These are phyloP conservation scores for Candida buenavistaensis DNA, from an alignment of 1,139 yeast species.

Conservation along the genomic window DNA sequence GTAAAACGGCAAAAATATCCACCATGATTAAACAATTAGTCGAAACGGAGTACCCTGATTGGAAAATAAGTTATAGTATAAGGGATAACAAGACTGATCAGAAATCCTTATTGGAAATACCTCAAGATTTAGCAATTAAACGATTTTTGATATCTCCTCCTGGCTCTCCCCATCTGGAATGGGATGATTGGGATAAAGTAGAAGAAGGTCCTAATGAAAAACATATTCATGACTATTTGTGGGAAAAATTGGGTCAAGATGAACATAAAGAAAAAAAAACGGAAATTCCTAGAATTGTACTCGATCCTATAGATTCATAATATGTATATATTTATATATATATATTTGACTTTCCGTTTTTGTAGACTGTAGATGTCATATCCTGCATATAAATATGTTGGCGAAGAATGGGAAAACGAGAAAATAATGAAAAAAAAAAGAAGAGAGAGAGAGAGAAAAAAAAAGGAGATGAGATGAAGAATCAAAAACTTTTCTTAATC, in stretches of 20 bases:
- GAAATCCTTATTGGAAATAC: constrained; percentile 39
- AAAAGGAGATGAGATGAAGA: constrained; percentile 7
- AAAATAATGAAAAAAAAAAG: no score
- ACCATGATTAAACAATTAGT: constrained; percentile 20
- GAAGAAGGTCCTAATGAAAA: constrained; percentile 46
- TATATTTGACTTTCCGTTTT: not conserved
- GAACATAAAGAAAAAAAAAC: not conserved
- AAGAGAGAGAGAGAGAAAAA: no score
- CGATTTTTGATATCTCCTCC: constrained; percentile 50
- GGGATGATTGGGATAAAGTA: constrained; percentile 46
- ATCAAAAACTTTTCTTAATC: not conserved
- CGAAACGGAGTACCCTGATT: not conserved
- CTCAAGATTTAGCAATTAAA: constrained; percentile 39
- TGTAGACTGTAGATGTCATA: not conserved
- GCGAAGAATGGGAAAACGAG: no score
- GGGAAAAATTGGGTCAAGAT: constrained; percentile 40
- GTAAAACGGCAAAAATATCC: constrained; percentile 27
- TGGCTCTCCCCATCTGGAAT: constrained; percentile 46
- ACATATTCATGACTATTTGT: constrained; percentile 38
- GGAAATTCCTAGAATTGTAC: constrained; percentile 1
- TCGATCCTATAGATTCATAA: not conserved
- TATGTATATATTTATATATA: no score
- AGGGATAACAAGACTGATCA: constrained; percentile 29
- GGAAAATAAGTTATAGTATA: constrained; percentile 25
- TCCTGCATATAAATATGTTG: no score